Evolutionary conservation across 177 flowering plant species (phyloP).

Genomic region (Vitis hybrid): DNA sequence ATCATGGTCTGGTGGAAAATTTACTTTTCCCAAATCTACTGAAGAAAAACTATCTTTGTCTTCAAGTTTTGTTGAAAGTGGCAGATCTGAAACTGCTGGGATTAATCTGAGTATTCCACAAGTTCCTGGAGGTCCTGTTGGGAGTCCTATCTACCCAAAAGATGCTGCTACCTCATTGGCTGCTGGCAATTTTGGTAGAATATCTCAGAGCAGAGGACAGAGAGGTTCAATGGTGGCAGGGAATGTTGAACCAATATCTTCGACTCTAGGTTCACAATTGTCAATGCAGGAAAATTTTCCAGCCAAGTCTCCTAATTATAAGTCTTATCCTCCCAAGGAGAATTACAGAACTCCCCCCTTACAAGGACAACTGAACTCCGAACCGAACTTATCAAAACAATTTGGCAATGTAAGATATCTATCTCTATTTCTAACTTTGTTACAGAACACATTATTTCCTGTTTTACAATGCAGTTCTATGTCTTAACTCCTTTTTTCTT

Average conservation of each 20-base stretch:
- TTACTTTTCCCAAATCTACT: constrained; percentile 10
- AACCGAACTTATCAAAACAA: constrained; percentile 54
- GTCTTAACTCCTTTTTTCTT: background rate
- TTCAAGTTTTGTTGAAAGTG: constrained; percentile 18
- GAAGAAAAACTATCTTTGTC: constrained; percentile 21
- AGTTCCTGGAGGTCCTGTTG: constrained; percentile 19
- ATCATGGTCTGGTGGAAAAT: constrained; percentile 25
- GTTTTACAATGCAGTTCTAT: background rate
- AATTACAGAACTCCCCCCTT: constrained; percentile 18
- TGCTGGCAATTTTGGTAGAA: constrained; percentile 15
- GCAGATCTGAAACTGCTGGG: constrained; percentile 15
- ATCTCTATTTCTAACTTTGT: background rate
- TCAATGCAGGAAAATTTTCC: constrained; percentile 24
- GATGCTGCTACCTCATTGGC: constrained; percentile 21
- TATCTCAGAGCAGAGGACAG: constrained; percentile 26
- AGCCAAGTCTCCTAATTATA: constrained; percentile 26
- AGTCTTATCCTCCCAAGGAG: constrained; percentile 25
- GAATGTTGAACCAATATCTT: constrained; percentile 36
- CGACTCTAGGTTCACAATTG: constrained; percentile 30
- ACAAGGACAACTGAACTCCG: constrained; percentile 27
- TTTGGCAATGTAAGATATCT: constrained; percentile 53
- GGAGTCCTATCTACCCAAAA: constrained; percentile 15
- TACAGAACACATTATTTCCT: background rate
- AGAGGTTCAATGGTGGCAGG: constrained; percentile 21
- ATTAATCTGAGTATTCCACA: constrained; percentile 7